phyloP scores from a whole-genome alignment of 768 basidiomycete species.

The Crassisporium funariophilum region DNA sequence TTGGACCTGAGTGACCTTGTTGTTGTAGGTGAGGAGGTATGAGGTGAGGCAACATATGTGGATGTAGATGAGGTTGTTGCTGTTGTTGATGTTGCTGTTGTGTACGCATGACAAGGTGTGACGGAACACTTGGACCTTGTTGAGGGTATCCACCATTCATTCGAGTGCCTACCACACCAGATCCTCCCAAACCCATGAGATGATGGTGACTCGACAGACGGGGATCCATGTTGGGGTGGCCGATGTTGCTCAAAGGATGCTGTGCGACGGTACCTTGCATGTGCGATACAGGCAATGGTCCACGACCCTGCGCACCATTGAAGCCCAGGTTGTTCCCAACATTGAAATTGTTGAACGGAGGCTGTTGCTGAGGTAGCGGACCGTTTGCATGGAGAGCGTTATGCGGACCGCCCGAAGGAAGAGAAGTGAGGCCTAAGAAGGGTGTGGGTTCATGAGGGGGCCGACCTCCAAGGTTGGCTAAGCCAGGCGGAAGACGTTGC shows the following conservation, averaged over 20 bases:
- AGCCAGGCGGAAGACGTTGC: conserved; percentile 72
- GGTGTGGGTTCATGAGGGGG: conserved; percentile 80
- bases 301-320: conserved; percentile 52
- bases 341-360: conserved; percentile 55
- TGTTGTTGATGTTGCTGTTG: conserved; percentile 54
- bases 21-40: conserved; percentile 64
- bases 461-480: conserved; percentile 80
- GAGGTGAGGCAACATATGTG: conserved; percentile 51
- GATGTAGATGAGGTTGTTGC: conserved; percentile 59
- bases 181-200: conserved; percentile 51
- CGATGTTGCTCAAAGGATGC: conserved; percentile 49
- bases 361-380: conserved; percentile 38
- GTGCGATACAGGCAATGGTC: conserved; percentile 48
- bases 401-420: conserved; percentile 48
- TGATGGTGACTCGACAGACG: conserved; percentile 54
- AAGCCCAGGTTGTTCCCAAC: conserved; percentile 47
- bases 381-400: conserved; percentile 47
- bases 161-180: conserved; percentile 47
- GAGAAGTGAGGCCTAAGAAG: conserved; percentile 53
- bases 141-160: conserved; percentile 51
- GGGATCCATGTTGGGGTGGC: conserved; percentile 59
- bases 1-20: conserved; percentile 50
- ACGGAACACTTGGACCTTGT: conserved; percentile 45
- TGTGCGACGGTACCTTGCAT: conserved; percentile 31
- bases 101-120: conserved; percentile 51